Conservation (phyloP, 164 flowering plant species). For the Chloranthus sessilifolius region DNA sequence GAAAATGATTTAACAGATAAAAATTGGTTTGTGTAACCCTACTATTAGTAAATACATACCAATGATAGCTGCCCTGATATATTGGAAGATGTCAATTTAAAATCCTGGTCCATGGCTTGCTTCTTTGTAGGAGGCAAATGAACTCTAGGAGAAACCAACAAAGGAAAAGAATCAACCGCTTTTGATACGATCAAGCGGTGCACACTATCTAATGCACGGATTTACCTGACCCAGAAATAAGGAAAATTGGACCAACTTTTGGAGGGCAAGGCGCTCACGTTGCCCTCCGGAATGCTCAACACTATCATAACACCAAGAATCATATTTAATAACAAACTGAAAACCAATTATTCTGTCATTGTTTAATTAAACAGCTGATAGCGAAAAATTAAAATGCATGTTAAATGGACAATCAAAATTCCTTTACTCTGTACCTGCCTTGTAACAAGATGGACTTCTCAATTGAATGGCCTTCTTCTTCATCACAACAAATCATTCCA, state of each 20-base stretch:
- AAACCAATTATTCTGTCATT: too few species aligned
- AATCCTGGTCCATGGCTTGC: conserved; percentile 55
- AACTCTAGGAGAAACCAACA: conserved; percentile 23
- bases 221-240: conserved; percentile 94
- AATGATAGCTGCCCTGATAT: conserved; percentile 39
- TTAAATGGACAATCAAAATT: too few species aligned
- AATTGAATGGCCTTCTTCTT: conserved; percentile 81
- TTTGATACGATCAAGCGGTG: conserved; percentile 84
- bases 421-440: conserved; percentile 62
- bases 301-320: conserved; percentile 36
- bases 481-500: conserved; percentile 97
- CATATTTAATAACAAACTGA: too few species aligned
- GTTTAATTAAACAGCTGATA: too few species aligned
- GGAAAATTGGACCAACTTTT: conserved; percentile 62
- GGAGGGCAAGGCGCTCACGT: conserved; percentile 81
- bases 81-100: conserved; percentile 22
- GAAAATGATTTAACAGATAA: too few species aligned
- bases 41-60: too few species aligned
- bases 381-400: too few species aligned
- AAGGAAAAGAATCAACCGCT: conserved; percentile 61
- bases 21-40: too few species aligned
- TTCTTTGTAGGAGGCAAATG: conserved; percentile 64
- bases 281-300: conserved; percentile 95
- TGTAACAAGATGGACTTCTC: conserved; percentile 87
- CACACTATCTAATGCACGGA: conserved; percentile 41